Evolutionary conservation across 1,139 yeast species (phyloP), one percentile per base, ranked within the genome.

Genomic region (Scheffersomyces segobiensis): DNA sequence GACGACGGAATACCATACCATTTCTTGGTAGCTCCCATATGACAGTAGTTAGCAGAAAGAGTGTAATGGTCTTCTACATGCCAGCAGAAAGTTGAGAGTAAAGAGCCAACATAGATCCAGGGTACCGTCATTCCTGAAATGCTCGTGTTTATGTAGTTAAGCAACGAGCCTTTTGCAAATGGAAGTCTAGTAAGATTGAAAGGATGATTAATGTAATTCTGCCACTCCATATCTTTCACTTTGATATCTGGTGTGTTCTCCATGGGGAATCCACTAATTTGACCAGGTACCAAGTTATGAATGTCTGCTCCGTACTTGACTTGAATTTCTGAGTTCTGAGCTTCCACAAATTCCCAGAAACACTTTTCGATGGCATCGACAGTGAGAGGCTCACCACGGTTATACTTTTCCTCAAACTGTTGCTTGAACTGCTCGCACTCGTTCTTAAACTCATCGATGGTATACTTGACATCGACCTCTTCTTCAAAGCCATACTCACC

Each of bases 401-500:
- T 72, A 64, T 75, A 69, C 39, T 65, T 60, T 17, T 63, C 57
- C 26, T 68, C 60, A 64, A 85, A 86, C 50, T 76, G 73, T 2
- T 67, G 60, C 6, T 74, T 74, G 69, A 89, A 89, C 21, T 81
- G 78, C 46, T 76, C 73, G 61, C 93, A 89, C 63, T 84, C 76
- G 14, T 81, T 72, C 60, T 82, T 81, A 70, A 93, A 93, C 59
- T 89, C 87, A n/a, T 66, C 79, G 59, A 78, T 74, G 0, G 88
- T 79, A 67, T 89, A 91, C 58, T 81, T 80, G 52, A 83, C 79
- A 5, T 82, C 78, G 0, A 68, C 69, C 21, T 89, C 87, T 62
- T 91, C 96, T 64, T 89, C 93, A 71, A 93, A 93, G 0, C 97
- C 97, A 69, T 92, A 93, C 64, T 88, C 95, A 0, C 96, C 96